Evolutionary conservation across 2,329 filamentous ascomycete genomes (phyloP), one percentile per base, ranked within the genome.

Genomic region (Polychaeton citri): DNA sequence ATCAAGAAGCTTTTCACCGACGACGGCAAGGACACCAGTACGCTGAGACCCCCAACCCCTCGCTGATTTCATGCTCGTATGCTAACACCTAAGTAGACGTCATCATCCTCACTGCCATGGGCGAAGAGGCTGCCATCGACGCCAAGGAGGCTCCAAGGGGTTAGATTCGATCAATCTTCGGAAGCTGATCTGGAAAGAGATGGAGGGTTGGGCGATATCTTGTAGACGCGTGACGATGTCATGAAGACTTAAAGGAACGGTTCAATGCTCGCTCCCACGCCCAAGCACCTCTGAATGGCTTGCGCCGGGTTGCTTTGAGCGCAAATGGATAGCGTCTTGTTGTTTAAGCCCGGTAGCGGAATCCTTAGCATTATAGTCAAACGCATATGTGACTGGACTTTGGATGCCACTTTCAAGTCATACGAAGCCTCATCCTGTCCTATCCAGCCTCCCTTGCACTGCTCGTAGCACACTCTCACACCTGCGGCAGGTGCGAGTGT

Each of bases 11-110:
- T 88, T 54, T 90, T 88, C 73, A 69, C 63, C 48, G 68, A 71
- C 17, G 84, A 92, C n/a, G 80, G 78, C 66, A 95, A 92, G 72
- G 87, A 95, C 57, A 82, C 77, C 66, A 88, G 87, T 94, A 73
- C 76, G 86, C 76, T 31, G 40, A 18, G 15, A 41, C 43, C 35
- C 41, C 34, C 32, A n/a, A n/a, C n/a, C n/a, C n/a, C n/a, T n/a
- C n/a, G n/a, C n/a, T 26, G n/a, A 17, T 37, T 16, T n/a, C 12
- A 26, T 19, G 9, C 1, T 15, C 19, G 16, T n/a, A 34, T 32
- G 34, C 36, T 42, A 30, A 28, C 40, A 37, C 30, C 30, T 18
- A 15, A 30, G 2, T 46, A 94, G 86, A 86, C 67, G 80, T 96
- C 55, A 81, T 88, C 55, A 77, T 98, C 62, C 81, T 93, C 61